phyloP scores from a whole-genome alignment of 2,329 filamentous ascomycete genomes.

The Epichloe glyceriae region DNA sequence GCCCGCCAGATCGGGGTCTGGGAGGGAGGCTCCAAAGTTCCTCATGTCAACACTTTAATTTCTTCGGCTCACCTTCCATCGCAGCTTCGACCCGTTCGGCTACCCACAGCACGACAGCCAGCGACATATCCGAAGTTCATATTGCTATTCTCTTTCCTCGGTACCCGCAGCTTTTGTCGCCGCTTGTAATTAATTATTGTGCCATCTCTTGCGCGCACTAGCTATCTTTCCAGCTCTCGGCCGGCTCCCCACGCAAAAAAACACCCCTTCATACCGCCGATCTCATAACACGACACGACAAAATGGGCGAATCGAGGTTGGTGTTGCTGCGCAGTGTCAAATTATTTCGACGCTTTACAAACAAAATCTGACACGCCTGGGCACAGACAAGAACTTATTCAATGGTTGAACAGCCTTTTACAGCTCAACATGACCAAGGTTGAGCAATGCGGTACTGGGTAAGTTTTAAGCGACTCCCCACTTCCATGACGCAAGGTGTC shows the following conservation, averaged over 20 bases:
- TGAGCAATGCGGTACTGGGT: conserved; percentile 98
- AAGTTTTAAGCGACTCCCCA: conserved; percentile 13
- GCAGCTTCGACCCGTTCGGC: conserved; percentile 4
- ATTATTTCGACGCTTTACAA: background rate
- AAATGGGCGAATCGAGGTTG: conserved; percentile 36
- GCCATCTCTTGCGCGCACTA: background rate
- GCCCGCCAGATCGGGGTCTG: background rate
- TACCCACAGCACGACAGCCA: conserved; percentile 1
- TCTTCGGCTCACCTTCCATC: conserved; percentile 8
- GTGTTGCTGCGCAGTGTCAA: conserved; percentile 9
- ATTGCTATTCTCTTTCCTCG: conserved; percentile 1
- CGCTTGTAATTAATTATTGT: background rate
- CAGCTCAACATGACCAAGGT: conserved; percentile 98
- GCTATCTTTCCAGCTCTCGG: background rate
- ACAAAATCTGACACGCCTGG: conserved; percentile 10
- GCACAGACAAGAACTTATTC: conserved; percentile 80
- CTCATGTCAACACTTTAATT: conserved; percentile 4
- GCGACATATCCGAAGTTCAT: background rate
- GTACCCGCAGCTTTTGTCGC: background rate
- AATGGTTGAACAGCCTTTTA: conserved; percentile 94
- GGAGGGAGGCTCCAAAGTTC: background rate
- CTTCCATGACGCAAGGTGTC: background rate
- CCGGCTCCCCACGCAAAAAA: background rate
- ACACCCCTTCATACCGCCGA: background rate
- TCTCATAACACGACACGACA: conserved; percentile 15